Evolutionary conservation across 768 basidiomycete species (phyloP).

Genomic region (Tulasnella sp.): DNA sequence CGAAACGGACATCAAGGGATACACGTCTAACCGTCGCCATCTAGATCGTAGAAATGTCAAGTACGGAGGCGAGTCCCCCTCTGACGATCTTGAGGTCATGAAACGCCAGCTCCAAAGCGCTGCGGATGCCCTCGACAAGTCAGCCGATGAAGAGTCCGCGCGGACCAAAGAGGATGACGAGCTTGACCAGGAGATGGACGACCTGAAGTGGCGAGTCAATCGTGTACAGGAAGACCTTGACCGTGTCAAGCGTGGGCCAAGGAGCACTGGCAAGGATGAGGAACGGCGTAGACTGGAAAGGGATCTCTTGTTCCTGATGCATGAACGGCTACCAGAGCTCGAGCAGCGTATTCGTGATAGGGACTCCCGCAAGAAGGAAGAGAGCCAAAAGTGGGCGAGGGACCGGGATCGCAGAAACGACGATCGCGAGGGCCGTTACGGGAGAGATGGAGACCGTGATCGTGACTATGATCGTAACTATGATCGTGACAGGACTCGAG

Average conservation of each 20-base stretch:
- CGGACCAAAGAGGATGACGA: conserved; percentile 75
- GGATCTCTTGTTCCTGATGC: conserved; percentile 73
- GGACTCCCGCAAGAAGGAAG: conserved; percentile 63
- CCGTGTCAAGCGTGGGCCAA: conserved; percentile 65
- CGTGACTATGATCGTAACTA: conserved; percentile 30
- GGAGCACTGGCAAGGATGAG: conserved; percentile 63
- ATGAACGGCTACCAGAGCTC: conserved; percentile 83
- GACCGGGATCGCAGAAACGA: conserved; percentile 81
- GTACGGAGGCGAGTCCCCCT: conserved; percentile 49
- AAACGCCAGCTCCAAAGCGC: conserved; percentile 73
- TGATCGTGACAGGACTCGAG: conserved; percentile 31
- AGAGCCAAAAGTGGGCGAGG: conserved; percentile 65
- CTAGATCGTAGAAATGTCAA: conserved; percentile 76
- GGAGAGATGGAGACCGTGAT: conserved; percentile 12
- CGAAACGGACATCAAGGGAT: conserved; percentile 53
- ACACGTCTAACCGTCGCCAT: conserved; percentile 72
- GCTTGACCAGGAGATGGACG: conserved; percentile 81
- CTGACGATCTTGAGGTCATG: conserved; percentile 72
- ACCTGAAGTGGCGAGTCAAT: conserved; percentile 72
- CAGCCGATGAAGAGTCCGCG: conserved; percentile 47
- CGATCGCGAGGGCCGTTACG: conserved; percentile 43
- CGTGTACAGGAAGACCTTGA: conserved; percentile 88
- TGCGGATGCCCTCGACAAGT: conserved; percentile 66
- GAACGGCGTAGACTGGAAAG: conserved; percentile 80
- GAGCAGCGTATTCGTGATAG: conserved; percentile 72